Conservation (phyloP, 1,284 basidiomycete species). For the Caloboletus inedulis region DNA sequence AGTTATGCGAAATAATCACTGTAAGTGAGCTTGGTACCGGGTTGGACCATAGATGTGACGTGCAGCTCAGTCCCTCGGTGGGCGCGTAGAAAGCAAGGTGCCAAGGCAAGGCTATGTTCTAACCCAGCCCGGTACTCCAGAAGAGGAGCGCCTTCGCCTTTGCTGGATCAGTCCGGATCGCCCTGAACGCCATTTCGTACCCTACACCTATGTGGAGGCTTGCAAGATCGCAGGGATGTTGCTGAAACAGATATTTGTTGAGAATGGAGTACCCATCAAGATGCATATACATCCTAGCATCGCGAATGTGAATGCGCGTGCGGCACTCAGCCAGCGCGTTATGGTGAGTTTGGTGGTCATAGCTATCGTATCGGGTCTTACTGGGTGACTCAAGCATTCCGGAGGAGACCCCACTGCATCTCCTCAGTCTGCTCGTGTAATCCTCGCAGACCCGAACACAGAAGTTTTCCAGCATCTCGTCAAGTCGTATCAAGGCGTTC, state of each 20-base stretch:
- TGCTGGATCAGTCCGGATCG: conserved; percentile 66
- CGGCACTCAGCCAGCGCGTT: conserved; percentile 60
- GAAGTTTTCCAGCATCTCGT: conserved; percentile 68
- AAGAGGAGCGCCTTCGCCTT: conserved; percentile 66
- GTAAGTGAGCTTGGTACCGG: conserved; percentile 35
- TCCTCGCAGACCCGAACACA: conserved; percentile 73
- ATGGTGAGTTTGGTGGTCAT: conserved; percentile 45
- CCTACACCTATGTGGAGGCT: conserved; percentile 73
- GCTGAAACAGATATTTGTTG: conserved; percentile 70
- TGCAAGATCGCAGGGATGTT: conserved; percentile 70
- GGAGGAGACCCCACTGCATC: conserved; percentile 70
- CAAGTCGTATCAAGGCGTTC: conserved; percentile 60
- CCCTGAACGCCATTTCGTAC: conserved; percentile 72
- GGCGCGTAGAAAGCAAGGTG: conserved; percentile 71
- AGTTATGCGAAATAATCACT: conserved; percentile 65
- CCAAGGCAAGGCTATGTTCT: conserved; percentile 72
- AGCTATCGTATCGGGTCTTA: neutral
- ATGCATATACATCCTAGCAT: conserved; percentile 79
- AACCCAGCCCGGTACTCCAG: conserved; percentile 60
- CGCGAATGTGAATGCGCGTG: conserved; percentile 66
- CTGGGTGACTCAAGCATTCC: conserved; percentile 53
- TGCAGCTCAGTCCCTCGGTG: conserved; percentile 55
- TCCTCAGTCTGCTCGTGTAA: conserved; percentile 62
- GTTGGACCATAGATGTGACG: conserved; percentile 10
- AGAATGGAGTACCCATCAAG: conserved; percentile 56